Percentiles rank a stretch among this genome's conserved stretches.
phyloP scores from a whole-genome alignment of 495 filamentous ascomycete species.

The Daldinia grandis region DNA sequence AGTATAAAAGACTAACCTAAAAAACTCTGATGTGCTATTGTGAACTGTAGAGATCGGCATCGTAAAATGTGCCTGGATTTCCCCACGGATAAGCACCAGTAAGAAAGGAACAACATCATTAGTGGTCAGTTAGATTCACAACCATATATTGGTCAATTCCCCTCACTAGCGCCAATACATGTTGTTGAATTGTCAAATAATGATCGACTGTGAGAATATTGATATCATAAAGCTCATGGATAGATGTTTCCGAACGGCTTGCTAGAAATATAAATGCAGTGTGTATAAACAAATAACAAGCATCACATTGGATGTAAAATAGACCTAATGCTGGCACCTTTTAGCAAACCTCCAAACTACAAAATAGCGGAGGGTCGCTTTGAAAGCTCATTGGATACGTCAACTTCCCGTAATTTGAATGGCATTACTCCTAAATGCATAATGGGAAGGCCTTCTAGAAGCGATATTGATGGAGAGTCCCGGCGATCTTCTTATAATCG shows the following conservation, averaged over 20 bases:
- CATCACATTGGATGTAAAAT: conserved; percentile 6
- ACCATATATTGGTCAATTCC: neutral
- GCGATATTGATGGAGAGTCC: neutral
- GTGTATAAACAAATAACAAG: conserved; percentile 9
- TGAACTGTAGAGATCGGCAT: neutral
- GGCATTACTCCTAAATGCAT: neutral
- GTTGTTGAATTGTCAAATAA: neutral
- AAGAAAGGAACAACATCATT: neutral
- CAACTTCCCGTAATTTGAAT: neutral
- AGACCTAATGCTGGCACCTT: neutral
- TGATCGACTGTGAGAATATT: neutral
- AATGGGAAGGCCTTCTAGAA: conserved; percentile 4
- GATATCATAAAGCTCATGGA: neutral
- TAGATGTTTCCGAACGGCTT: conserved; percentile 6
- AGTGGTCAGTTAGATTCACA: neutral
- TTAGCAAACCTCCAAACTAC: conserved; percentile 10
- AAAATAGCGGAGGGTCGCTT: neutral
- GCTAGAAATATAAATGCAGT: neutral
- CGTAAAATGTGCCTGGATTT: neutral
- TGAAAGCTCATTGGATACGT: neutral
- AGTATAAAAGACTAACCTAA: neutral
- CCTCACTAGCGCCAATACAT: neutral
- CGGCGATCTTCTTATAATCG: conserved; percentile 1
- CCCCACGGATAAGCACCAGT: neutral
- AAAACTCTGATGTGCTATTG: neutral